These are phyloP conservation scores for Capsicum rhomboideum DNA, from an alignment of 257 asterid genomes.

Conservation along the genomic window DNA sequence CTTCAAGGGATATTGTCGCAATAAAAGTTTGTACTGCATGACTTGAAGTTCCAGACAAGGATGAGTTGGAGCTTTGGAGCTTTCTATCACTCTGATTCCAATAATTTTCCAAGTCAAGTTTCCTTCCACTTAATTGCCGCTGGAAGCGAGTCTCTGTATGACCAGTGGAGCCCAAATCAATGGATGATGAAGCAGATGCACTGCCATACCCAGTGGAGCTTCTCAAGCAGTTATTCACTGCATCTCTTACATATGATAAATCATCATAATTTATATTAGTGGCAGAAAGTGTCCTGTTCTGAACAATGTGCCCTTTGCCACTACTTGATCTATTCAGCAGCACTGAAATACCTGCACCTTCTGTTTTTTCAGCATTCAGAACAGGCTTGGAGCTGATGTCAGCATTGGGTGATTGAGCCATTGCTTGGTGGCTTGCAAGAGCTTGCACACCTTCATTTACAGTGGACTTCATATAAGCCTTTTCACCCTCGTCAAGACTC, in stretches of 20 bases:
- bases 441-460: slow-evolving; percentile 24
- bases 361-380: slow-evolving; percentile 39
- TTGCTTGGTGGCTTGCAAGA: slow-evolving; percentile 13
- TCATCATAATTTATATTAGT: slow-evolving; percentile 68
- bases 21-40: slow-evolving; percentile 40
- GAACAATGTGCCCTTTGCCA: slow-evolving; percentile 49
- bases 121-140: slow-evolving; percentile 62
- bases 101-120: slow-evolving; percentile 56
- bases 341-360: slow-evolving; percentile 70
- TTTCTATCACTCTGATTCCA: slow-evolving; percentile 40
- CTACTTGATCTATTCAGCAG: slow-evolving; percentile 58
- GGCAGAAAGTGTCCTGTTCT: slow-evolving; percentile 71
- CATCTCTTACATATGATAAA: slow-evolving; percentile 64
- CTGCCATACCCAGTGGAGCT: slow-evolving; percentile 72
- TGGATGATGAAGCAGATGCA: slow-evolving; percentile 73
- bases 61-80: slow-evolving; percentile 66
- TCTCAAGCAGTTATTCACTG: slow-evolving; percentile 61
- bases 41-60: slow-evolving; percentile 66
- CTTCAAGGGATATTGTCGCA: slow-evolving; percentile 45
- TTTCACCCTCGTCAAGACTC: slow-evolving; percentile 15
- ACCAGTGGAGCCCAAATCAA: slow-evolving; percentile 63
- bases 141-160: slow-evolving; percentile 47
- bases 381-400: slow-evolving; percentile 15
- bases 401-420: slow-evolving; percentile 18
- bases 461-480: neutral